phyloP scores from a whole-genome alignment of 2,329 filamentous ascomycete genomes.

The Aspergillus fijiensis region DNA sequence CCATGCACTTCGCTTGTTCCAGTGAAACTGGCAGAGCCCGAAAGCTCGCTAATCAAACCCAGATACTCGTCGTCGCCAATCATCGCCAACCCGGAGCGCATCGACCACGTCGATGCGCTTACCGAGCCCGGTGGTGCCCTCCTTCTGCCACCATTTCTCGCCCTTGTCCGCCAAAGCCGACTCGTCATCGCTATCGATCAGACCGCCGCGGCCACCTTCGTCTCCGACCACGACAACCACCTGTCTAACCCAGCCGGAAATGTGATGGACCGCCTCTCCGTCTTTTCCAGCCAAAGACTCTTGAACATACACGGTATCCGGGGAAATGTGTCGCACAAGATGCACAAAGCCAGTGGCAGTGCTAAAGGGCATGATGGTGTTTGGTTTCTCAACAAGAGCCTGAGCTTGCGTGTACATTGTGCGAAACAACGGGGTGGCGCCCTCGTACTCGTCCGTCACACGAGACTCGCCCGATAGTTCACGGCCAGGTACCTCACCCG shows the following conservation, averaged over 20 bases:
- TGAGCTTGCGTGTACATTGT: conserved; percentile 78
- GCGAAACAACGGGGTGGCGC: conserved; percentile 66
- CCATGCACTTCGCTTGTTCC: conserved; percentile 3
- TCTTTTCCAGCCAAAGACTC: conserved; percentile 76
- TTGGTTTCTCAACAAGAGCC: conserved; percentile 76
- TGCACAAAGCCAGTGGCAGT: conserved; percentile 79
- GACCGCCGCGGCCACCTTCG: conserved; percentile 64
- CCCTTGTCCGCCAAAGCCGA: conserved; percentile 38
- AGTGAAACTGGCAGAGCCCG: neutral
- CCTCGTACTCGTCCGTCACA: conserved; percentile 43
- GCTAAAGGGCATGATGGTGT: conserved; percentile 85
- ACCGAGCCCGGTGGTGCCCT: conserved; percentile 79
- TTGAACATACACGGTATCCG: conserved; percentile 84
- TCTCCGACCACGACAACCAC: conserved; percentile 59
- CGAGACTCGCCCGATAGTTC: conserved; percentile 45
- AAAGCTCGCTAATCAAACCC: conserved; percentile 52
- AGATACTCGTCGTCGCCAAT: conserved; percentile 78
- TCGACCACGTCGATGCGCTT: conserved; percentile 88
- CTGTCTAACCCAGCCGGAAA: conserved; percentile 63
- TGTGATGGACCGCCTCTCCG: conserved; percentile 69
- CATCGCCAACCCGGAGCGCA: conserved; percentile 74
- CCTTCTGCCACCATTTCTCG: conserved; percentile 61
- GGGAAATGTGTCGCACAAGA: conserved; percentile 80
- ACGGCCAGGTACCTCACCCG: conserved; percentile 48
- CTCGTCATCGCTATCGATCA: conserved; percentile 74